Percentiles rank a stretch among this genome's conserved stretches.
Evolutionary conservation across 1,139 yeast genomes (phyloP).

Genomic region (Scheffersomyces lignicola): DNA sequence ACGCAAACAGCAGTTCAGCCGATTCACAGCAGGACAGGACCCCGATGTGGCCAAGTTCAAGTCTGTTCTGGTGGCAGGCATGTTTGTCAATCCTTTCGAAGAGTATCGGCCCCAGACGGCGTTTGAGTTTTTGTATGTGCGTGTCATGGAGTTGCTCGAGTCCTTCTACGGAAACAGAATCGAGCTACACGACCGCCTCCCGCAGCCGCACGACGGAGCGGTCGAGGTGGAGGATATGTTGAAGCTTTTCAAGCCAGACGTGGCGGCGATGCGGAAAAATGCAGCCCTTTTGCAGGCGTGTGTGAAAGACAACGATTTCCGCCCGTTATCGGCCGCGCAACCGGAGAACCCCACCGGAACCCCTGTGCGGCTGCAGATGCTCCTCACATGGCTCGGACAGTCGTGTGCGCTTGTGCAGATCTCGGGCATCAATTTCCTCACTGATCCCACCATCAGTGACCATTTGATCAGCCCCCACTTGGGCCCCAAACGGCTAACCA

Average conservation of each 20-base stretch:
- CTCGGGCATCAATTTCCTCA: slow-evolving; percentile 69
- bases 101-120: slow-evolving; percentile 90
- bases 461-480: slow-evolving; percentile 59
- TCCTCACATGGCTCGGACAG: slow-evolving; percentile 92
- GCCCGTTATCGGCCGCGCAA: slow-evolving; percentile 11
- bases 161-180: slow-evolving; percentile 63
- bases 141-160: slow-evolving; percentile 70
- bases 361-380: slow-evolving; percentile 45
- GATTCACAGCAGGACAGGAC: slow-evolving; percentile 14
- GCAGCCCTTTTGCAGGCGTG: slow-evolving; percentile 32
- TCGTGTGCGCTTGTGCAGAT: slow-evolving; percentile 78
- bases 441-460: slow-evolving; percentile 83
- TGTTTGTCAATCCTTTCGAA: slow-evolving; percentile 88
- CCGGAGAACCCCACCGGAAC: slow-evolving; percentile 15
- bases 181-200: slow-evolving; percentile 38
- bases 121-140: slow-evolving; percentile 75
- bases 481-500: slow-evolving; percentile 82
- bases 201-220: slow-evolving; percentile 49
- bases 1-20: slow-evolving; percentile 42
- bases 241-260: slow-evolving; percentile 60
- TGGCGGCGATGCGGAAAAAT: slow-evolving; percentile 41
- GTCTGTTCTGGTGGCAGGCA: slow-evolving; percentile 66
- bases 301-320: slow-evolving; percentile 20
- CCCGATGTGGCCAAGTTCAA: slow-evolving; percentile 35
- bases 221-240: slow-evolving; percentile 51